Evolutionary conservation across 169 alveolate genomes (phyloP), one percentile per base, ranked within the genome.

Genomic region (Eimeria acervulina): DNA sequence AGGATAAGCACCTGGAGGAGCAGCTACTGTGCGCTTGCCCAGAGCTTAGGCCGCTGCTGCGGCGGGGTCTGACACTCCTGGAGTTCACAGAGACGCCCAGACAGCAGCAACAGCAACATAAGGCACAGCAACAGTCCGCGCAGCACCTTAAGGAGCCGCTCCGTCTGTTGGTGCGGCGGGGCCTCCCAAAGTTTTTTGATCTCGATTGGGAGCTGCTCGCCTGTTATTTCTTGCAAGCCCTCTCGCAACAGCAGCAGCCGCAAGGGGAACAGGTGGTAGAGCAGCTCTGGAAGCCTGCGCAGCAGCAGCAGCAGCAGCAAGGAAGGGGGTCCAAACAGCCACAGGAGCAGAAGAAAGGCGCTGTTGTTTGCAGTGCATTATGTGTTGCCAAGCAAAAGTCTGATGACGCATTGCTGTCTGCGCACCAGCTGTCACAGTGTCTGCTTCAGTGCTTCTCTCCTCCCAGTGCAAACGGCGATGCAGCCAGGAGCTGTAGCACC

Each of bases 141-240:
- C 52, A 87, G 19, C 44, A 87, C 12, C n/a, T 33, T 12, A 31
- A 61, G 51, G 81, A 68, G 74, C 1, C 17, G 51, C 19, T 51
- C 36, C 47, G 44, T n/a, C 66, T 44, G 28, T 84, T 93, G 51
- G 83, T 93, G 81, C 96, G 96, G 36, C 90, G 90, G 44, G 96
- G 96, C 52, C 89, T 93, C 51, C 96, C 96, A 38, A 93, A 93
- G 87, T 93, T 93, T 31, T 93, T 93, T 40, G 96, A 93, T 28
- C 31, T 93, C n/a, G 88, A 83, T 40, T 44, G 87, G 78, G 92
- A 88, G 47, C 28, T 76, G 31, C 89, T 93, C 36, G 90, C 96
- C n/a, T 47, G 52, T 21, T 55, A 31, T 63, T 31, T 93, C 17
- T 19, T 93, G 47, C 95, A 28, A 28, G 68, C 51, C 51, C 13